phyloP scores from a whole-genome alignment of 2,329 filamentous ascomycete genomes.

The Rhinocladiella mackenziei region DNA sequence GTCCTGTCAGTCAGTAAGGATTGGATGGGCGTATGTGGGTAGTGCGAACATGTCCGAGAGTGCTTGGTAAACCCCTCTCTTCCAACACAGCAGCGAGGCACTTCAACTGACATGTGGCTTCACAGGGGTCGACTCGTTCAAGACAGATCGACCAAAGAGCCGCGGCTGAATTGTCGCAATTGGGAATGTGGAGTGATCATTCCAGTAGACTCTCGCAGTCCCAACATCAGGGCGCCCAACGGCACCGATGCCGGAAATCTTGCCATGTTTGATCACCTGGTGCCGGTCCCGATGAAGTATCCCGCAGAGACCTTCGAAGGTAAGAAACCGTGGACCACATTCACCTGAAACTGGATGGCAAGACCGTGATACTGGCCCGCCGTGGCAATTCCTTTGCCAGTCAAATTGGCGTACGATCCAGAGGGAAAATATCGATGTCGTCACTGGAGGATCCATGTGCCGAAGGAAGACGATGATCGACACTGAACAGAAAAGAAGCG shows the following conservation, averaged over 20 bases:
- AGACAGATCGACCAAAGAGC: conserved; percentile 61
- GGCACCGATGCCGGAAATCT: conserved; percentile 33
- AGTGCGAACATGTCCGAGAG: conserved; percentile 90
- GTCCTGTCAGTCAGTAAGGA: conserved; percentile 5
- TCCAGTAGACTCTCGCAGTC: conserved; percentile 36
- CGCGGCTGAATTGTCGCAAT: conserved; percentile 80
- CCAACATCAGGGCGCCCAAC: background rate
- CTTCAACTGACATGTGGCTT: conserved; percentile 6
- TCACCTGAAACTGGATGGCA: conserved; percentile 4
- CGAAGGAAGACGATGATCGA: too few species aligned
- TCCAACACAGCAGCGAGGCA: background rate
- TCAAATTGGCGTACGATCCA: too few species aligned
- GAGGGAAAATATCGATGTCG: too few species aligned
- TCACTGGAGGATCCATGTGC: too few species aligned
- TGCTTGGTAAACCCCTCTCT: conserved; percentile 65
- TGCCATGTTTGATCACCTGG: conserved; percentile 50
- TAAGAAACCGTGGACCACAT: conserved; percentile 45
- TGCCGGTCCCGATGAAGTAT: conserved; percentile 62
- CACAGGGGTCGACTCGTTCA: conserved; percentile 71
- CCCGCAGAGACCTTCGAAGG: conserved; percentile 53
- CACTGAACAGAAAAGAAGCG: too few species aligned
- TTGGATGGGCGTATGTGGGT: conserved; percentile 78
- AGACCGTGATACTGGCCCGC: too few species aligned
- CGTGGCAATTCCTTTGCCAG: too few species aligned
- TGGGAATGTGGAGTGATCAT: conserved; percentile 94